These are phyloP conservation scores for Dothideomycetes sp. DNA, from an alignment of 2,329 filamentous ascomycete species.

Conservation along the genomic window DNA sequence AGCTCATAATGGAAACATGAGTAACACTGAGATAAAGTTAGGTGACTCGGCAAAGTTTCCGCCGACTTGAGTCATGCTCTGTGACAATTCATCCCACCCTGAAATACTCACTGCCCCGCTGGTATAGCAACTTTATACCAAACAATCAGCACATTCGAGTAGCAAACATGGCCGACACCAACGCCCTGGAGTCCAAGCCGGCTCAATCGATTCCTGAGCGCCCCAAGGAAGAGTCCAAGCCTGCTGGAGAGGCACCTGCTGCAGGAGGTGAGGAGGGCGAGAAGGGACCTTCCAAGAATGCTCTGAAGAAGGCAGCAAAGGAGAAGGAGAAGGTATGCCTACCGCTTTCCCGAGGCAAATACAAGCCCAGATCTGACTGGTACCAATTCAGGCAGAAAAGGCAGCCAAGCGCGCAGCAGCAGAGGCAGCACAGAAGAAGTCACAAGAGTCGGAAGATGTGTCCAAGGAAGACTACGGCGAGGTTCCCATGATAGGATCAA, in stretches of 20 bases:
- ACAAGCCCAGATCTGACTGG: slow-evolving; percentile 4
- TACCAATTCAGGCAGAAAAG: slow-evolving; percentile 41
- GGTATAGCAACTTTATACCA: neutral
- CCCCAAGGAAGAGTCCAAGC: slow-evolving; percentile 17
- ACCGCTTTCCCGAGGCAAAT: neutral
- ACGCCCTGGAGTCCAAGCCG: slow-evolving; percentile 9
- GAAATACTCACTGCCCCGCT: neutral
- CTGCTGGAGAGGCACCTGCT: slow-evolving; percentile 11
- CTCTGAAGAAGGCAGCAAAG: slow-evolving; percentile 77
- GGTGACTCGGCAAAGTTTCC: neutral
- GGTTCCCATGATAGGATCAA: slow-evolving; percentile 47
- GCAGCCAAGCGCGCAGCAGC: slow-evolving; percentile 57
- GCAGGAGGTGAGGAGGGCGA: slow-evolving; percentile 20
- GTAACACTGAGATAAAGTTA: no score
- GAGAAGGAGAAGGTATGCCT: slow-evolving; percentile 71
- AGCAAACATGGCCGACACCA: slow-evolving; percentile 17
- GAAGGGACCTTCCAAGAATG: slow-evolving; percentile 60
- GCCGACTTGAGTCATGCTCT: neutral
- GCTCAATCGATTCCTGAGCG: slow-evolving; percentile 17
- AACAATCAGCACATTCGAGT: no score
- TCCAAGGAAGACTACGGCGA: slow-evolving; percentile 73
- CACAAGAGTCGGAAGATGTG: slow-evolving; percentile 53
- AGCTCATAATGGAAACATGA: no score
- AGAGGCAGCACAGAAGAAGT: slow-evolving; percentile 54
- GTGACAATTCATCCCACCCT: neutral